phyloP scores from a whole-genome alignment of 139 green algal genomes.

The Klebsormidium nitens region DNA sequence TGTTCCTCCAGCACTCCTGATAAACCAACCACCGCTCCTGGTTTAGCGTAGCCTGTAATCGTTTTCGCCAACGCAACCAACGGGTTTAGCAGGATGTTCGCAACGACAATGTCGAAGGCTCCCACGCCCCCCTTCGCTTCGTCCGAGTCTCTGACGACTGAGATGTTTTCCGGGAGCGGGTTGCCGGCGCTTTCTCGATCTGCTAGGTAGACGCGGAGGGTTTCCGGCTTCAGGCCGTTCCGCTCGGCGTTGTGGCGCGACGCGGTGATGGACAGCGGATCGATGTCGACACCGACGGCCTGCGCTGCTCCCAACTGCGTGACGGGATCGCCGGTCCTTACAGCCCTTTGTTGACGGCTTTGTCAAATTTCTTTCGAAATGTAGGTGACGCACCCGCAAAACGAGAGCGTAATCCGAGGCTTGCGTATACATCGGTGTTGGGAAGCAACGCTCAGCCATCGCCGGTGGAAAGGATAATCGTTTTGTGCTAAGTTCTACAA shows the following conservation, averaged over 20 bases:
- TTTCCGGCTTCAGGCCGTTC: slow-evolving; percentile 50
- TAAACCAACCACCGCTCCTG: slow-evolving; percentile 9
- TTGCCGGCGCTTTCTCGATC: slow-evolving; percentile 8
- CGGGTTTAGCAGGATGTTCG: slow-evolving; percentile 72
- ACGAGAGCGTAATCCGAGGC: no score
- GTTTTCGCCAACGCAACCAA: slow-evolving; percentile 2
- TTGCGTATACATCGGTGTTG: no score
- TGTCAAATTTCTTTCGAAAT: no score
- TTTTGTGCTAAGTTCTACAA: no score
- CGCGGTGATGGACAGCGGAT: slow-evolving; percentile 58
- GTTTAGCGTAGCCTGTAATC: slow-evolving; percentile 6
- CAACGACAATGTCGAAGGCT: slow-evolving; percentile 59
- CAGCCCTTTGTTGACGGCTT: no score
- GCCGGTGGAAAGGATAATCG: no score
- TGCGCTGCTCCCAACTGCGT: slow-evolving; percentile 1
- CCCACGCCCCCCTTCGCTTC: slow-evolving; percentile 11
- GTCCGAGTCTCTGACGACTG: no score
- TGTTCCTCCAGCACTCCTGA: slow-evolving; percentile 21
- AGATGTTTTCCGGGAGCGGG: no score
- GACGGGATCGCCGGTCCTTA: no score
- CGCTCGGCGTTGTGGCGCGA: slow-evolving; percentile 60
- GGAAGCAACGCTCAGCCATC: no score
- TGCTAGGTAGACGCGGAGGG: slow-evolving; percentile 24
- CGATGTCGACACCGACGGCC: slow-evolving; percentile 64
- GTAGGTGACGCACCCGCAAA: no score